These are phyloP conservation scores for Cenchrus fungigraminus DNA, from an alignment of 176 grass and related monocot genomes.

Conservation along the genomic window DNA sequence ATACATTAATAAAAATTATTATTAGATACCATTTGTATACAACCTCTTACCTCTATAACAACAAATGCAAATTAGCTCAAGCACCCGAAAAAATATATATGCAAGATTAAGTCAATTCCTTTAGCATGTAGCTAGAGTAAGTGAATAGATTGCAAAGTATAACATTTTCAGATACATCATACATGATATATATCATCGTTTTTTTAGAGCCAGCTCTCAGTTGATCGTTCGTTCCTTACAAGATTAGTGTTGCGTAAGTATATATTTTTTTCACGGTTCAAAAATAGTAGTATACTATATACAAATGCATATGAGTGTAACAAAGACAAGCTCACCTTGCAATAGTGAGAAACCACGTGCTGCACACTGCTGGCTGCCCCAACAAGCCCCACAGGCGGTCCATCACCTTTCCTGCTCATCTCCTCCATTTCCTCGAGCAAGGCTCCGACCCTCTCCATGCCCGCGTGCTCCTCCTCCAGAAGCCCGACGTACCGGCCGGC, in stretches of 20 bases:
- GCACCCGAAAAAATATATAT: too few species aligned
- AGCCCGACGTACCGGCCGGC: conserved; percentile 46
- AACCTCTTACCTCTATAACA: too few species aligned
- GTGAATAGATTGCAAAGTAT: neutral
- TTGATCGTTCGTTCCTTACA: too few species aligned
- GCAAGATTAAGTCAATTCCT: too few species aligned
- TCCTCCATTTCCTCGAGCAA: neutral
- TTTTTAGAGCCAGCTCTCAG: neutral
- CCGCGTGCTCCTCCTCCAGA: neutral
- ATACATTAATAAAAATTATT: too few species aligned
- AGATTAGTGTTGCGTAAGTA: neutral
- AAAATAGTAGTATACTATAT: too few species aligned
- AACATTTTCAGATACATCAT: neutral
- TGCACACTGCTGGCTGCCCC: conserved; percentile 3
- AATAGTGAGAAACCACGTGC: conserved; percentile 23
- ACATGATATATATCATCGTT: neutral
- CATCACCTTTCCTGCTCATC: conserved; percentile 33
- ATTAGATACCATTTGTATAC: too few species aligned
- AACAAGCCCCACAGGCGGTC: conserved; percentile 29
- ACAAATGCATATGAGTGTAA: neutral
- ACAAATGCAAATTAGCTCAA: too few species aligned
- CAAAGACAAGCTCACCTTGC: conserved; percentile 33
- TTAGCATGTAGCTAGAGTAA: too few species aligned
- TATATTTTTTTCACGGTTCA: too few species aligned
- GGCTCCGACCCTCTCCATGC: neutral